Evolutionary conservation across 2,329 filamentous ascomycete species (phyloP), one percentile per base, ranked within the genome.

Genomic region (Cladophialophora chaetospira): DNA sequence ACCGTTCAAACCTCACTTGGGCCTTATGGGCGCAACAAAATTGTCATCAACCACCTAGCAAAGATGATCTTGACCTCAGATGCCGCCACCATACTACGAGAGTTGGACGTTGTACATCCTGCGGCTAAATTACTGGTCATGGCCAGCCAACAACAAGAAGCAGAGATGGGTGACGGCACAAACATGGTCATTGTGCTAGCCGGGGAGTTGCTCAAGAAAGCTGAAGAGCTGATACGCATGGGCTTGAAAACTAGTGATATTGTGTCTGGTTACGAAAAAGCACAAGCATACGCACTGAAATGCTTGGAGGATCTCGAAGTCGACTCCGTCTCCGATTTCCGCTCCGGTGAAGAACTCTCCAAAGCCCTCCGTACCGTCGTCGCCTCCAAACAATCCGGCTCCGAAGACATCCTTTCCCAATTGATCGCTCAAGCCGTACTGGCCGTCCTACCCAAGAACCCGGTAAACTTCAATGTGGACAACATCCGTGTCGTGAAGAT

Each of bases 31-130:
- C 89, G 94, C 76, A 99, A 99, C 82, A 99, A 99, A 81, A 92
- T 99, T 72, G 91, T 99, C 79, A 97, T 99, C 82, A 99, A 99
- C 82, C 95, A 99, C 79, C 83, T 99, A 63, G 91, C 96, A 76
- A 99, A 99, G 83, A 97, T 99, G 94, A 96, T 97, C 68, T 82
- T 99, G 64, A 99, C 95, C 67, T 97, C 92, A 60, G 94, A 99
- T 72, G 94, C 94, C 64, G 94, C 94, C 65, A 97, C 94, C 40
- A 99, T 99, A 72, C 83, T 99, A 67, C 88, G 91, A 70, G 95
- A 99, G 79, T 86, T 99, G 74, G 94, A 99, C 71, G 94, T 99
- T 62, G 92, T 99, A 55, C 94, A 99, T 79, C 94, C 95, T 62
- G 94, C 94, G 56, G 95, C 94, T 49, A 99, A 99, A 79, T 82